These are phyloP conservation scores for Albifimbria verrucaria DNA, from an alignment of 2,329 filamentous ascomycete species.

Conservation along the genomic window DNA sequence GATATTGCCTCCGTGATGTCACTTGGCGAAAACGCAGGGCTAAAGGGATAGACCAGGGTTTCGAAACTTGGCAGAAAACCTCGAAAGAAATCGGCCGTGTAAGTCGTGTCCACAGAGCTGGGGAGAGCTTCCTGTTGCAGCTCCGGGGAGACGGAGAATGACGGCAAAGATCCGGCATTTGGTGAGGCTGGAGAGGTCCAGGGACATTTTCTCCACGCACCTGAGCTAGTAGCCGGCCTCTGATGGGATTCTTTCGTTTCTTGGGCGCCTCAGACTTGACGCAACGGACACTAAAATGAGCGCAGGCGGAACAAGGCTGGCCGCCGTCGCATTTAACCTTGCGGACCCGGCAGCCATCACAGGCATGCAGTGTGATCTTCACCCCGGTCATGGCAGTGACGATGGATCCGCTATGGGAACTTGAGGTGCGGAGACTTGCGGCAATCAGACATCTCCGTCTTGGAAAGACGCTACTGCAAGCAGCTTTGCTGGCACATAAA, in stretches of 20 bases:
- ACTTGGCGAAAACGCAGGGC: conserved; percentile 13
- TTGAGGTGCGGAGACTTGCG: too few relatives aligned
- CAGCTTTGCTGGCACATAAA: too few relatives aligned
- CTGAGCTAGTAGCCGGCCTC: conserved; percentile 16
- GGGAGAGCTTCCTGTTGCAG: not conserved
- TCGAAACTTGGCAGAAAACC: conserved; percentile 15
- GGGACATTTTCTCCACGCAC: conserved; percentile 9
- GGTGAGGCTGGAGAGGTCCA: not conserved
- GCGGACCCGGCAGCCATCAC: conserved; percentile 20
- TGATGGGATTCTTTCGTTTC: conserved; percentile 18
- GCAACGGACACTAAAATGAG: conserved; percentile 17
- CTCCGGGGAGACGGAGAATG: not conserved
- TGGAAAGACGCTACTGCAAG: too few relatives aligned
- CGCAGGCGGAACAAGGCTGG: conserved; percentile 17
- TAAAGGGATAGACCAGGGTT: conserved; percentile 18
- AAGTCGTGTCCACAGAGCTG: conserved; percentile 6
- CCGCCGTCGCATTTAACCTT: conserved; percentile 22
- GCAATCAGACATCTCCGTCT: too few relatives aligned
- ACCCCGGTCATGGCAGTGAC: not conserved
- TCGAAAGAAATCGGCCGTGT: conserved; percentile 14
- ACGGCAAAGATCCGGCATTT: not conserved
- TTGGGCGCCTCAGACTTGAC: conserved; percentile 13
- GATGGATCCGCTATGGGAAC: too few relatives aligned
- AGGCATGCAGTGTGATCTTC: conserved; percentile 8
- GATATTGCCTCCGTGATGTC: conserved; percentile 15